phyloP scores from a whole-genome alignment of 2,329 filamentous ascomycete species.

The Fusarium albidum region DNA sequence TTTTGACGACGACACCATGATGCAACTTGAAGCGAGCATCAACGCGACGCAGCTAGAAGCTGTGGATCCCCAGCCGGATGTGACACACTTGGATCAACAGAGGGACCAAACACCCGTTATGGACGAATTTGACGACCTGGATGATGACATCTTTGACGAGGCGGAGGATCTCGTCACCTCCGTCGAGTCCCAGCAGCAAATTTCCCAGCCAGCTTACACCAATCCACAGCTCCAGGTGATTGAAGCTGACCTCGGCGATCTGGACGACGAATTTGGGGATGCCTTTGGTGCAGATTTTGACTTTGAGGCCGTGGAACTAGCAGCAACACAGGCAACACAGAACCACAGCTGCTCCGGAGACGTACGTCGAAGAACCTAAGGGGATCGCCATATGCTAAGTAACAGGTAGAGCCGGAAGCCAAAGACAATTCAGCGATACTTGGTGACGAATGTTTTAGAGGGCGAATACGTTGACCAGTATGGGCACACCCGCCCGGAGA shows the following conservation, averaged over 20 bases:
- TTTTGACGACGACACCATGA: constrained; percentile 67
- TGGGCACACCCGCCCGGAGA: constrained; percentile 70
- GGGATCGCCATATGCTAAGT: constrained; percentile 64
- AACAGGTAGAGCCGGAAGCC: constrained; percentile 71
- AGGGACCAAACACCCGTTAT: not conserved
- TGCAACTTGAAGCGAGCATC: constrained; percentile 60
- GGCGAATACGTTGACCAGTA: constrained; percentile 71
- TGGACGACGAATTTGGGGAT: constrained; percentile 48
- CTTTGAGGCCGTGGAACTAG: constrained; percentile 78
- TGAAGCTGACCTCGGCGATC: not conserved
- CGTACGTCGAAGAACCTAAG: constrained; percentile 48
- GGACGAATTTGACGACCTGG: constrained; percentile 72
- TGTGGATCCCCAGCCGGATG: too few species aligned
- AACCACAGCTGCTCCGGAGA: constrained; percentile 41
- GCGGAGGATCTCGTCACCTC: constrained; percentile 47
- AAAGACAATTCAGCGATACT: constrained; percentile 85
- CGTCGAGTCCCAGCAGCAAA: constrained; percentile 34
- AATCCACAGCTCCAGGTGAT: not conserved
- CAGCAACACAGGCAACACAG: constrained; percentile 72
- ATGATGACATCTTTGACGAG: constrained; percentile 66
- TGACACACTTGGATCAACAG: not conserved
- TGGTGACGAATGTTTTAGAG: constrained; percentile 77
- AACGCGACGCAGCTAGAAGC: constrained; percentile 40
- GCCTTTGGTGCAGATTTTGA: constrained; percentile 76
- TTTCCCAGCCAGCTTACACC: constrained; percentile 13